Evolutionary conservation across 1,284 basidiomycete genomes (phyloP).

Genomic region (Irpex lacteus): DNA sequence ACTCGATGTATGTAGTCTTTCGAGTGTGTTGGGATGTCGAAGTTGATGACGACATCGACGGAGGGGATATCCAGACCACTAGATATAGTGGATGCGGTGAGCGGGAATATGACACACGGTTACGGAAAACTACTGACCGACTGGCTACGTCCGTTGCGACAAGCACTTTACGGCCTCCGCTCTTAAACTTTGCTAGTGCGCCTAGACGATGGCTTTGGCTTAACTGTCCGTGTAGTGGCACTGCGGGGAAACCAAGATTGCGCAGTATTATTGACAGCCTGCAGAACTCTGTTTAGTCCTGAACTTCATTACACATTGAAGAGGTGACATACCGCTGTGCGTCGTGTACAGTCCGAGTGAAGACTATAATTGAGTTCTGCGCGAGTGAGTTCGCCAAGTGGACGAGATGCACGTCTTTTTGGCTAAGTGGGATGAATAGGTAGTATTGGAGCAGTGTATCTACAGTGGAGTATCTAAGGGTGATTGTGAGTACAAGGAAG

Average conservation of each 20-base stretch:
- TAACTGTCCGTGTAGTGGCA: constrained; percentile 95
- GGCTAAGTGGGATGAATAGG: constrained; percentile 88
- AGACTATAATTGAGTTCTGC: constrained; percentile 94
- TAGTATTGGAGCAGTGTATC: constrained; percentile 96
- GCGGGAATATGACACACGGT: not conserved
- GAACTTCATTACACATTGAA: not conserved
- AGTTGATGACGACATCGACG: constrained; percentile 98
- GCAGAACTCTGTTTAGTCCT: not conserved
- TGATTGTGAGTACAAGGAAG: constrained; percentile 5
- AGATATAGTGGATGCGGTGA: constrained; percentile 3
- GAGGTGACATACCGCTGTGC: constrained; percentile 63
- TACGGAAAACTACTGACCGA: constrained; percentile 47
- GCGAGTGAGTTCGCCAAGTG: constrained; percentile 89
- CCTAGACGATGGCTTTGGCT: constrained; percentile 93
- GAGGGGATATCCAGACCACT: constrained; percentile 96
- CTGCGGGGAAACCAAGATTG: constrained; percentile 90
- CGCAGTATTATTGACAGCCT: constrained; percentile 90
- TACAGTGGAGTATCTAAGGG: constrained; percentile 91
- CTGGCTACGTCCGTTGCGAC: constrained; percentile 99
- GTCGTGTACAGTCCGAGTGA: constrained; percentile 95
- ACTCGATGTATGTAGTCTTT: constrained; percentile 99
- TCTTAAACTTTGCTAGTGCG: constrained; percentile 96
- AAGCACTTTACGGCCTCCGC: constrained; percentile 86
- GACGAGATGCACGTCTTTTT: constrained; percentile 92
- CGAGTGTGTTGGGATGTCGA: constrained; percentile 96